Evolutionary conservation across 2,329 filamentous ascomycete genomes (phyloP).

Genomic region (Nannizziopsis barbatae): DNA sequence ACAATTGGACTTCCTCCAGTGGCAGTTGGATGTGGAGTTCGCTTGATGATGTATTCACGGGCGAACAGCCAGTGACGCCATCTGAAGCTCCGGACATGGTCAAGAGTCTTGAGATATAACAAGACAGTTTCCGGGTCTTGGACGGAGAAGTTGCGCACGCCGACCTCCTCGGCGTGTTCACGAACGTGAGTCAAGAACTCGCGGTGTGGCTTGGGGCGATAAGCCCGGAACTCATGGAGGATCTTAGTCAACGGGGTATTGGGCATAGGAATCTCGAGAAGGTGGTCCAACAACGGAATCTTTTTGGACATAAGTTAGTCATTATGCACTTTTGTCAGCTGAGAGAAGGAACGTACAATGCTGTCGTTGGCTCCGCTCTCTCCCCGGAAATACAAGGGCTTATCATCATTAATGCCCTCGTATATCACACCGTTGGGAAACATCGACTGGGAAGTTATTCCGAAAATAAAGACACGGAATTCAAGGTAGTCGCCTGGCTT

Average conservation of each 20-base stretch:
- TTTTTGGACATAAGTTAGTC: constrained; percentile 18
- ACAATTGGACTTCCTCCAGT: constrained; percentile 41
- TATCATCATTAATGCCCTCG: constrained; percentile 60
- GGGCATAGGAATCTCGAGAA: constrained; percentile 79
- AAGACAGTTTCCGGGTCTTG: constrained; percentile 33
- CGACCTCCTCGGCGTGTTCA: constrained; percentile 40
- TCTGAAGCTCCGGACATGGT: constrained; percentile 40
- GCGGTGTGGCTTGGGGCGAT: constrained; percentile 79
- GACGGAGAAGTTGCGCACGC: constrained; percentile 29
- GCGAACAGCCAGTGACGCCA: constrained; percentile 42
- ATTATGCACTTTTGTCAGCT: not conserved
- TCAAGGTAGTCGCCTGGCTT: constrained; percentile 73
- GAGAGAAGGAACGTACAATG: constrained; percentile 49
- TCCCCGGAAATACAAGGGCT: constrained; percentile 73
- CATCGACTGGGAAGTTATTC: constrained; percentile 87
- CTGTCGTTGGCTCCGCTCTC: constrained; percentile 91
- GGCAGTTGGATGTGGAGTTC: constrained; percentile 37
- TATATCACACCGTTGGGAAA: constrained; percentile 87
- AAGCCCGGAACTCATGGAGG: constrained; percentile 75
- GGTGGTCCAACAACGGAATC: constrained; percentile 78
- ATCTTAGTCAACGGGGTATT: constrained; percentile 79
- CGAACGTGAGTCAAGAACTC: constrained; percentile 67
- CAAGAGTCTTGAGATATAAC: constrained; percentile 36
- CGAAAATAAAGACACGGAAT: constrained; percentile 95
- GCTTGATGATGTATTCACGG: constrained; percentile 39